Evolutionary conservation across 495 filamentous ascomycete species (phyloP).

Genomic region (Neurospora discreta): DNA sequence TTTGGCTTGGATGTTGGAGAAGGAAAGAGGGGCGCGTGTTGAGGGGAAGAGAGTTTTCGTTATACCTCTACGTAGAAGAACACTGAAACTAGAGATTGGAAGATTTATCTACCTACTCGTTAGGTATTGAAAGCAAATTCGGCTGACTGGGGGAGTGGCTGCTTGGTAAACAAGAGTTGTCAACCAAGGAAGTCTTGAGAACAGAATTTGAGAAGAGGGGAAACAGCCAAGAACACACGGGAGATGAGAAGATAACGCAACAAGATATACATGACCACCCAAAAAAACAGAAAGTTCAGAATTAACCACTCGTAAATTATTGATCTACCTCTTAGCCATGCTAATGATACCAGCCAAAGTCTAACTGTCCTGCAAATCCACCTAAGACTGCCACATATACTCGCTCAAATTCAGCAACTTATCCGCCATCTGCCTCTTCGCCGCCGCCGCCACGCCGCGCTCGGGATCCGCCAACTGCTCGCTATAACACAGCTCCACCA

Average conservation of each 20-base stretch:
- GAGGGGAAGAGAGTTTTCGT: too few species aligned
- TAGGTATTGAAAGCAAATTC: too few species aligned
- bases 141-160: too few species aligned
- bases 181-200: too few species aligned
- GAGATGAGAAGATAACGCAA: background rate
- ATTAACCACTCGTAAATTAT: background rate
- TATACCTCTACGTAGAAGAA: too few species aligned
- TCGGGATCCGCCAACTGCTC: constrained; percentile 62
- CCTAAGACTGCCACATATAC: constrained; percentile 57
- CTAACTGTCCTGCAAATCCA: background rate
- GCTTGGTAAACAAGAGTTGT: too few species aligned
- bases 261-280: background rate
- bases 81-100: too few species aligned
- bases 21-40: background rate
- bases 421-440: constrained; percentile 66
- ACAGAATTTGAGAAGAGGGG: background rate
- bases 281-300: background rate
- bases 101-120: too few species aligned
- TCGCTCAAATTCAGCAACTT: constrained; percentile 66
- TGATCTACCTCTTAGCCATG: background rate
- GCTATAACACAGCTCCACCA: constrained; percentile 79
- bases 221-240: background rate
- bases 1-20: background rate
- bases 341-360: background rate
- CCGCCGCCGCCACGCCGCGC: constrained; percentile 60